Conservation (phyloP, 352 stramenopile species). For the Phytopythium cucurbitacearum region DNA sequence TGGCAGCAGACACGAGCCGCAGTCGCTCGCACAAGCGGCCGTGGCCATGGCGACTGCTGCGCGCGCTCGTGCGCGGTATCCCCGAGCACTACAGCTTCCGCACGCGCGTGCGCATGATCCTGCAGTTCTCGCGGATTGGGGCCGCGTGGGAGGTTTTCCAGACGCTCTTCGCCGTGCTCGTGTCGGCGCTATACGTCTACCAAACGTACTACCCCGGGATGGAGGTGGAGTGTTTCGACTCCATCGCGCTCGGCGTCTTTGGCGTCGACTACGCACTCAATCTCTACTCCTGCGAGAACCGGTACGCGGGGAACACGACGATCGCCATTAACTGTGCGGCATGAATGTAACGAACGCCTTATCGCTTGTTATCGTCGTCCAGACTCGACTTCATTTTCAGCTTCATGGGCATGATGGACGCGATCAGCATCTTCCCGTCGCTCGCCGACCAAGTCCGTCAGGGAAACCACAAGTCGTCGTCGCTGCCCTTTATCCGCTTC, state of each 20-base stretch:
- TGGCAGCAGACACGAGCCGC: too few species aligned
- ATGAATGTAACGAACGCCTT: background rate
- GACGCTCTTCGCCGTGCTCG: conserved; percentile 46
- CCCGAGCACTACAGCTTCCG: conserved; percentile 45
- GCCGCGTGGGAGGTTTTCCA: conserved; percentile 57
- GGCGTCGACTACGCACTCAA: conserved; percentile 52
- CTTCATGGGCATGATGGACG: conserved; percentile 57
- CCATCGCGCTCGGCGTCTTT: conserved; percentile 39
- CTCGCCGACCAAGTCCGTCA: conserved; percentile 28
- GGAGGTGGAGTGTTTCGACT: conserved; percentile 26
- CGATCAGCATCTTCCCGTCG: conserved; percentile 52
- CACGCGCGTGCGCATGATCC: conserved; percentile 51
- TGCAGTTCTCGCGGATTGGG: conserved; percentile 46
- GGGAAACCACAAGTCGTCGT: conserved; percentile 11
- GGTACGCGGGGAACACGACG: conserved; percentile 8
- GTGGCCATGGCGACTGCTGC: background rate
- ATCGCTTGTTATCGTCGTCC: background rate
- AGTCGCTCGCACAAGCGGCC: too few species aligned
- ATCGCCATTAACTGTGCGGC: too few species aligned
- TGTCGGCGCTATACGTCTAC: conserved; percentile 43
- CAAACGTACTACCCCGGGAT: conserved; percentile 38
- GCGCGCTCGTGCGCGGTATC: conserved; percentile 38
- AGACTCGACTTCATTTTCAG: conserved; percentile 32
- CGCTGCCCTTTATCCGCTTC: conserved; percentile 58
- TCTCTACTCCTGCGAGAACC: conserved; percentile 59